A percentile compares a stretch with the other conserved stretches of the same genome.
These are phyloP conservation scores for Kuraishia borneana DNA, from an alignment of 805 yeast species.

Conservation along the genomic window DNA sequence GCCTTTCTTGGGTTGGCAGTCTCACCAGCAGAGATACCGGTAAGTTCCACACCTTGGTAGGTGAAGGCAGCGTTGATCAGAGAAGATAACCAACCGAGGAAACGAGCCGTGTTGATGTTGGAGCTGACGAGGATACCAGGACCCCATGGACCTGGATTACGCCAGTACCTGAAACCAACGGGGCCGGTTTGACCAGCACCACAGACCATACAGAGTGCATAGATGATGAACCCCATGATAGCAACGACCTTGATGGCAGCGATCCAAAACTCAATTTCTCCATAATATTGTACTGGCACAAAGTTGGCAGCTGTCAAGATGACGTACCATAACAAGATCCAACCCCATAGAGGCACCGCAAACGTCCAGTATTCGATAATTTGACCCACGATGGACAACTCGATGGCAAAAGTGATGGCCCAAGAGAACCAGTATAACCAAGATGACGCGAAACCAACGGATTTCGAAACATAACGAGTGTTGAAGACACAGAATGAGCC, in stretches of 20 bases:
- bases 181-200: constrained; percentile 65
- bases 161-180: constrained; percentile 73
- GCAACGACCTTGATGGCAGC: constrained; percentile 59
- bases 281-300: constrained; percentile 60
- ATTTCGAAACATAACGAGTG: constrained; percentile 58
- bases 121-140: constrained; percentile 45
- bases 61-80: constrained; percentile 71
- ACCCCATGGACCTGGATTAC: constrained; percentile 71
- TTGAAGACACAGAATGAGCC: constrained; percentile 63
- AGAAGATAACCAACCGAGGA: constrained; percentile 61
- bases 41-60: constrained; percentile 69
- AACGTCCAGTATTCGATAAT: constrained; percentile 54
- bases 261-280: constrained; percentile 71
- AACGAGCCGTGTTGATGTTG: constrained; percentile 40
- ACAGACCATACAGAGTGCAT: constrained; percentile 60
- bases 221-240: constrained; percentile 58
- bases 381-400: constrained; percentile 62
- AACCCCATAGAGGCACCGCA: constrained; percentile 60
- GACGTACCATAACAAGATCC: constrained; percentile 61
- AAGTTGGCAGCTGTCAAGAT: constrained; percentile 41
- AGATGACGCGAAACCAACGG: constrained; percentile 63
- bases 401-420: constrained; percentile 69
- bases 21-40: constrained; percentile 71
- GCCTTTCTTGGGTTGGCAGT: constrained; percentile 56
- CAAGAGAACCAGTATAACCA: constrained; percentile 72